These are phyloP conservation scores for Eutypella sp. DNA, from an alignment of 2,329 filamentous ascomycete species.

Conservation along the genomic window DNA sequence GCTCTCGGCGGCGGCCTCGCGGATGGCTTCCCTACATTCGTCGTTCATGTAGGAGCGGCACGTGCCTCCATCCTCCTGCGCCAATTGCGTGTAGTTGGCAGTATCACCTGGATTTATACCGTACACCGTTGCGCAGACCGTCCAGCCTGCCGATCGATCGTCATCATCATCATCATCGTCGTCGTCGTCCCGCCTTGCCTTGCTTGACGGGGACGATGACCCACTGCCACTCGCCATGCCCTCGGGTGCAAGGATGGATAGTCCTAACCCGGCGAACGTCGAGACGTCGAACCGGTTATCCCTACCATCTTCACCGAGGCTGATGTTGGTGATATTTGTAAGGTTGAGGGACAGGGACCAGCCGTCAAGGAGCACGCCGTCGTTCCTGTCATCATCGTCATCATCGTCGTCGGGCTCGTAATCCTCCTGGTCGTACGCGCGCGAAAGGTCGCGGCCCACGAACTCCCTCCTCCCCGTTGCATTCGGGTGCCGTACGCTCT, in stretches of 20 bases:
- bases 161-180: neutral
- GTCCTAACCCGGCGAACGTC: neutral
- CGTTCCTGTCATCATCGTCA: too few species aligned
- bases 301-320: neutral
- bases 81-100: neutral
- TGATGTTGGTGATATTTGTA: neutral
- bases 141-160: neutral
- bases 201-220: too few species aligned
- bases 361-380: too few species aligned
- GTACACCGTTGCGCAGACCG: neutral
- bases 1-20: neutral
- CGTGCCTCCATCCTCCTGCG: neutral
- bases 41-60: neutral
- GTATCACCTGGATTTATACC: neutral
- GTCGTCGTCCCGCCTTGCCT: too few species aligned
- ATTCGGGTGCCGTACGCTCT: neutral
- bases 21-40: neutral
- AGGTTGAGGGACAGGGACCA: neutral
- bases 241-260: neutral
- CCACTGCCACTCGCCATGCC: neutral
- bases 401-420: too few species aligned
- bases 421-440: too few species aligned
- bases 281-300: neutral
- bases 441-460: neutral
- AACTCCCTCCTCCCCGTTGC: too few species aligned